Evolutionary conservation across 192 early-diverging fungal species (phyloP).

Genomic region (Funneliformis mosseae): DNA sequence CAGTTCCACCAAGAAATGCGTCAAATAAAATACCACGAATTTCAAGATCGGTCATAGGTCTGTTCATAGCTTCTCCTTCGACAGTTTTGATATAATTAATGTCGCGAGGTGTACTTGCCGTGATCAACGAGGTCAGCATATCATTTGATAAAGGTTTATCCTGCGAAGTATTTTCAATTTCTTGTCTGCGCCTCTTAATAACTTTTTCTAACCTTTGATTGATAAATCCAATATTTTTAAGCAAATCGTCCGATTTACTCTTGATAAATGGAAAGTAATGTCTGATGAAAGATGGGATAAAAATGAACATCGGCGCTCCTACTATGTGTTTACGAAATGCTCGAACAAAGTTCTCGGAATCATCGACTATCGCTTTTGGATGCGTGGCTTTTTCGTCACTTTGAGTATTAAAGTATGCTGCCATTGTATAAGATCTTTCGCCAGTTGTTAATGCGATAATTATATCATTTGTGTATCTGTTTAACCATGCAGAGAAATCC

Average conservation of each 20-base stretch:
- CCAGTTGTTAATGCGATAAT: background rate
- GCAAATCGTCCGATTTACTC: background rate
- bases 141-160: too few species aligned
- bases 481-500: conserved; percentile 9
- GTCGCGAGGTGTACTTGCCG: too few species aligned
- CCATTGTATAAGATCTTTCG: conserved; percentile 1
- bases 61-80: too few species aligned
- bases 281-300: background rate
- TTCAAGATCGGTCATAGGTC: too few species aligned
- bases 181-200: background rate
- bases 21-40: too few species aligned
- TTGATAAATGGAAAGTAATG: background rate
- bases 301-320: background rate
- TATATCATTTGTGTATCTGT: background rate
- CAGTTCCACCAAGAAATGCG: too few species aligned
- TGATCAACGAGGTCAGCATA: too few species aligned
- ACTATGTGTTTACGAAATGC: background rate
- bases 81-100: too few species aligned
- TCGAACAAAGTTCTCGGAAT: background rate
- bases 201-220: too few species aligned
- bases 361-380: background rate
- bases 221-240: background rate
- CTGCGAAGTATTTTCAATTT: too few species aligned
- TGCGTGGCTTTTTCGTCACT: background rate
- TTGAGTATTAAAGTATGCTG: background rate